phyloP scores from a whole-genome alignment of 2,329 filamentous ascomycete genomes.

The Zymoseptoria tritici region DNA sequence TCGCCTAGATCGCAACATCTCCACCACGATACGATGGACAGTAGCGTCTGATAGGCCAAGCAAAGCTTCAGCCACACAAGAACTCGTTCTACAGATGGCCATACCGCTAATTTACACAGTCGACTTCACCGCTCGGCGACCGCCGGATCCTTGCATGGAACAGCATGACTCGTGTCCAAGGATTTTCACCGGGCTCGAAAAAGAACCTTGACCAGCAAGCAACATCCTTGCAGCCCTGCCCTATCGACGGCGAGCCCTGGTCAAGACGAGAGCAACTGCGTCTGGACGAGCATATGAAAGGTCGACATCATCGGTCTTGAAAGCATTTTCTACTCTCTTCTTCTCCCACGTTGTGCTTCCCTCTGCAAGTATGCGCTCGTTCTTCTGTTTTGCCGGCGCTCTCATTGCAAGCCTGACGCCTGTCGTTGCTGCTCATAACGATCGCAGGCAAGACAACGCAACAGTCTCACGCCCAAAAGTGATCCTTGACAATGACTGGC shows the following conservation, averaged over 20 bases:
- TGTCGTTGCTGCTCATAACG: too few relatives aligned
- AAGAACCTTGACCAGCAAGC: not conserved
- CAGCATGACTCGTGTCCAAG: not conserved
- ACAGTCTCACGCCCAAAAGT: constrained; percentile 20
- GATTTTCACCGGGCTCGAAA: too few relatives aligned
- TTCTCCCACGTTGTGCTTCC: too few relatives aligned
- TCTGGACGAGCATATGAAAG: not conserved
- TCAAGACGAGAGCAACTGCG: not conserved
- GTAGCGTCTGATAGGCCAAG: not conserved
- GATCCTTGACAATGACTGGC: constrained; percentile 45
- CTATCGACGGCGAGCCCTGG: not conserved
- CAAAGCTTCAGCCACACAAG: not conserved
- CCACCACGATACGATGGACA: not conserved
- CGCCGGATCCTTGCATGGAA: not conserved
- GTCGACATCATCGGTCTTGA: not conserved
- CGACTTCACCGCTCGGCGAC: not conserved
- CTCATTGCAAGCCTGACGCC: too few relatives aligned
- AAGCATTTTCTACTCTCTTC: not conserved
- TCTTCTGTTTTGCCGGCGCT: too few relatives aligned
- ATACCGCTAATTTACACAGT: not conserved
- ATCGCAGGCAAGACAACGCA: too few relatives aligned
- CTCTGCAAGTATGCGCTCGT: not conserved
- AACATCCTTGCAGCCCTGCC: not conserved
- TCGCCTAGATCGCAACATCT: not conserved
- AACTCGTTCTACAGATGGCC: not conserved